Conservation (phyloP, 257 asterid species). For the Dorcoceras hygrometricum region DNA sequence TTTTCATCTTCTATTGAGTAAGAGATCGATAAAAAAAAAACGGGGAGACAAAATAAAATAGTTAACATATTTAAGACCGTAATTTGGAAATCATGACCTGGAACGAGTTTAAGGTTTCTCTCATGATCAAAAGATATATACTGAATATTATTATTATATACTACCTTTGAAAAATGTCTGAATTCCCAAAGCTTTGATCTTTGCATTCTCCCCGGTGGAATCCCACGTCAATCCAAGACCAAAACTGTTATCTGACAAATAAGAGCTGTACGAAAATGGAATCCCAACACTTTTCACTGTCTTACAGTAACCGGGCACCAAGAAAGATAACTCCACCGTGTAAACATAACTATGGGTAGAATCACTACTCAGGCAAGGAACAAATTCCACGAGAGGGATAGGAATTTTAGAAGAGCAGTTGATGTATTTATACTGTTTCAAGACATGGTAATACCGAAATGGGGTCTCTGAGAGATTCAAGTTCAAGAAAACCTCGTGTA, state of each 20-base stretch:
- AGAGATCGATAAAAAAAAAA: too few species aligned
- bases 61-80: too few species aligned
- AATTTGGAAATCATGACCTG: background rate
- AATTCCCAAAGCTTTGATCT: background rate
- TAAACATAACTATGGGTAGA: conserved; percentile 32
- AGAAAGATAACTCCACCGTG: conserved; percentile 29
- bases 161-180: conserved; percentile 20
- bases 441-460: conserved; percentile 35
- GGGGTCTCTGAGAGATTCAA: conserved; percentile 44
- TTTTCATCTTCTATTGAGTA: too few species aligned
- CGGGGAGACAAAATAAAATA: too few species aligned
- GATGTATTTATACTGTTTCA: conserved; percentile 38
- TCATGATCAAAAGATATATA: background rate
- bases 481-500: conserved; percentile 48
- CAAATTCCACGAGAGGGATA: conserved; percentile 20
- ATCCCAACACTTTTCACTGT: conserved; percentile 32
- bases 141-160: too few species aligned
- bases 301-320: conserved; percentile 31
- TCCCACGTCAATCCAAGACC: conserved; percentile 48
- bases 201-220: background rate
- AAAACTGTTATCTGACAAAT: conserved; percentile 43
- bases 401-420: conserved; percentile 38
- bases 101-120: background rate
- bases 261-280: conserved; percentile 48
- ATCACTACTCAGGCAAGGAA: conserved; percentile 41